Evolutionary conservation across 495 filamentous ascomycete genomes (phyloP).

Genomic region (Platismatia glauca): DNA sequence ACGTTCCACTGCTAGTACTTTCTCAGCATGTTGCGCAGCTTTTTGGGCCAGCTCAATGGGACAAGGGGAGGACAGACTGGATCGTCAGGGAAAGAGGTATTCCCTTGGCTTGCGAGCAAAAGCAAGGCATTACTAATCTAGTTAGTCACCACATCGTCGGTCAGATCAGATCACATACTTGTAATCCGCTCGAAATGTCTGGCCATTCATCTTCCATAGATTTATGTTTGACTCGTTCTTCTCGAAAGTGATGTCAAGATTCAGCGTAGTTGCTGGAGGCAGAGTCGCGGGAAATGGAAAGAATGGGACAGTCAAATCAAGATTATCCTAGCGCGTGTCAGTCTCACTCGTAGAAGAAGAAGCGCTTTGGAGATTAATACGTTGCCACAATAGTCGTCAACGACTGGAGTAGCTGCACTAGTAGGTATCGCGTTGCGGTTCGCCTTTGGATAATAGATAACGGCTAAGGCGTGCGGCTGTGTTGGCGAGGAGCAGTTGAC

Average conservation of each 20-base stretch:
- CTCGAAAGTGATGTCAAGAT: background rate
- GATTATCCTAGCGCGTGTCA: background rate
- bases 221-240: background rate
- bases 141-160: too few species aligned
- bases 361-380: background rate
- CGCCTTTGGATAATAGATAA: slow-evolving; percentile 13
- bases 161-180: background rate
- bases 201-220: background rate
- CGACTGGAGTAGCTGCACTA: background rate
- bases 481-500: slow-evolving; percentile 6
- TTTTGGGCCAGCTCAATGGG: too few species aligned
- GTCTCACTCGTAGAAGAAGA: background rate
- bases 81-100: background rate
- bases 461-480: slow-evolving; percentile 14
- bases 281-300: background rate
- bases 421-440: background rate
- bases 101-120: background rate
- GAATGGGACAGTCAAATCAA: background rate
- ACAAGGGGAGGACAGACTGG: too few species aligned
- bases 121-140: background rate
- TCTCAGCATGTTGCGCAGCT: too few species aligned
- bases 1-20: background rate
- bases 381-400: background rate
- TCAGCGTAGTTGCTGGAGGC: background rate
- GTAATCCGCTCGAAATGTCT: background rate